These are phyloP conservation scores for Pseudogymnoascus pannorum DNA, from an alignment of 2,329 filamentous ascomycete genomes.

Conservation along the genomic window DNA sequence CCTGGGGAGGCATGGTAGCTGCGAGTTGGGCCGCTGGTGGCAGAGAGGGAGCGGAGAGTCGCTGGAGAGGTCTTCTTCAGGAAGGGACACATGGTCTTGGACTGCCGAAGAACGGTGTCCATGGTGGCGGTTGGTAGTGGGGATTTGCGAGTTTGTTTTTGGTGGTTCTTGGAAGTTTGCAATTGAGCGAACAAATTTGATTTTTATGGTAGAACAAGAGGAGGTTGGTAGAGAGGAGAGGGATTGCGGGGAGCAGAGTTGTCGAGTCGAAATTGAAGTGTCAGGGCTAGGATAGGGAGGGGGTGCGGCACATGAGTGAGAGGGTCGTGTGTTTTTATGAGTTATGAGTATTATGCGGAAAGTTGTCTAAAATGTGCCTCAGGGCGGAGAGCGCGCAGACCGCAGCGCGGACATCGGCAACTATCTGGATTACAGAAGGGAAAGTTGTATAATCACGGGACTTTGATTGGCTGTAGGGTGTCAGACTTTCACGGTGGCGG, in stretches of 20 bases:
- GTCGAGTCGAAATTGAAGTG: background rate
- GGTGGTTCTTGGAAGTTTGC: too few species aligned
- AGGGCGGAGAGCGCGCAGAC: too few species aligned
- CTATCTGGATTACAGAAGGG: background rate
- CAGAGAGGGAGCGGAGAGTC: slow-evolving; percentile 78
- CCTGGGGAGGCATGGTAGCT: slow-evolving; percentile 58
- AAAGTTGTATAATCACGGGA: background rate
- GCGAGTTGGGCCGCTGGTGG: slow-evolving; percentile 56
- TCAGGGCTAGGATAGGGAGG: background rate
- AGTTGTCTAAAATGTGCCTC: background rate
- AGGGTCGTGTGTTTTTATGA: background rate
- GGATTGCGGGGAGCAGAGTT: background rate
- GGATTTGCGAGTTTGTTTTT: background rate
- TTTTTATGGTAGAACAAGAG: background rate
- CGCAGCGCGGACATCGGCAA: slow-evolving; percentile 3
- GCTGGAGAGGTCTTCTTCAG: slow-evolving; percentile 89
- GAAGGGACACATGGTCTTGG: slow-evolving; percentile 95
- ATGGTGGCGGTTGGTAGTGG: slow-evolving; percentile 42
- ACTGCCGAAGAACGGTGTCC: slow-evolving; percentile 93
- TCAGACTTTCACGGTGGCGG: background rate
- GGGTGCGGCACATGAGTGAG: background rate
- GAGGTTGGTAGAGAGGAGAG: background rate
- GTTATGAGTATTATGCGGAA: background rate
- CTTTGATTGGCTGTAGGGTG: background rate
- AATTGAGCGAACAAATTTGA: background rate